Percentiles rank a stretch among this genome's conserved stretches.
These are phyloP conservation scores for Blastobotrys proliferans DNA, from an alignment of 1,139 yeast genomes.

Conservation along the genomic window DNA sequence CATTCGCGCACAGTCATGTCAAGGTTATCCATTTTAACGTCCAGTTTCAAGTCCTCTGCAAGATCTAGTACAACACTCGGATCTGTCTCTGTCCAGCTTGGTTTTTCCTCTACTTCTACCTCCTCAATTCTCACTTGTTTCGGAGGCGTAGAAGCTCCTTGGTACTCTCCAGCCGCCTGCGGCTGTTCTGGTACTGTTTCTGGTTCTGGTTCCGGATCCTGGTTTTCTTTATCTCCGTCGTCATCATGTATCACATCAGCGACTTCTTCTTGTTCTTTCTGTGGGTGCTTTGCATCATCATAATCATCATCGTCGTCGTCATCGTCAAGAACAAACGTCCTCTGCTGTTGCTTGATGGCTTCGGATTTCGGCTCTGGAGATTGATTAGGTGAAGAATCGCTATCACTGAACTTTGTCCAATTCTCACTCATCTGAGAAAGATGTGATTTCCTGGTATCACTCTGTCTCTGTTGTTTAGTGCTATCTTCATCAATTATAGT, in stretches of 20 bases:
- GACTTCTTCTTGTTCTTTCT: not conserved
- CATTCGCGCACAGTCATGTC: conserved; percentile 68
- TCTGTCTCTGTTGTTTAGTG: not conserved
- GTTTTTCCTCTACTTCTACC: conserved; percentile 30
- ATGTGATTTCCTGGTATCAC: not conserved
- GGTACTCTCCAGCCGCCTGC: too few relatives aligned
- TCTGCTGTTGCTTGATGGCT: not conserved
- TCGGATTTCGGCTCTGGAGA: not conserved
- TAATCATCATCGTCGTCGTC: conserved; percentile 2
- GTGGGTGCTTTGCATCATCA: not conserved
- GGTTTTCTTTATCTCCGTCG: conserved; percentile 1
- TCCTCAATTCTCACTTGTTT: conserved; percentile 15
- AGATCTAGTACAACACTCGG: conserved; percentile 11
- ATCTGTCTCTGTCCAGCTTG: conserved; percentile 24
- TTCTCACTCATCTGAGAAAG: conserved; percentile 13
- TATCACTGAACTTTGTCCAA: conserved; percentile 12
- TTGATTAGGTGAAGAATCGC: conserved; percentile 8
- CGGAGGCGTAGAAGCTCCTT: conserved; percentile 1
- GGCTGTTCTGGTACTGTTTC: too few relatives aligned
- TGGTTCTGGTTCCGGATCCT: conserved; percentile 1
- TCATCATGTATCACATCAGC: not conserved
- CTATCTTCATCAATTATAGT: too few relatives aligned
- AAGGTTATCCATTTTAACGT: conserved; percentile 7
- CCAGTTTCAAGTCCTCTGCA: conserved; percentile 1
- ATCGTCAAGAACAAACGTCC: conserved; percentile 12